Conservation (phyloP, 169 alveolate genomes). For the Cardiosporidium cionae region DNA sequence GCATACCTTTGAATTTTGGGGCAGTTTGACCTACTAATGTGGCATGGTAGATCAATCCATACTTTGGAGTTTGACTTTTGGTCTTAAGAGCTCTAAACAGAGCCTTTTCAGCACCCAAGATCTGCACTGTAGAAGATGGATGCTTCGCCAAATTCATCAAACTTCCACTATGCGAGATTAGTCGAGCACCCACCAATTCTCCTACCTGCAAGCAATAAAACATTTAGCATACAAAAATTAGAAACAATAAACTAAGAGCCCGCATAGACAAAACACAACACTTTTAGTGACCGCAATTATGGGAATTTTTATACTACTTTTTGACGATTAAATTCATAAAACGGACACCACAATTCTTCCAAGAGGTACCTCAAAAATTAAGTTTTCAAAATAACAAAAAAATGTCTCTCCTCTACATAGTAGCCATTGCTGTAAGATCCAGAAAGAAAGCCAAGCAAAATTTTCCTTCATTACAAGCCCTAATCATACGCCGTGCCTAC, state of each 20-base stretch:
- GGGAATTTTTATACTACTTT: too few relatives aligned
- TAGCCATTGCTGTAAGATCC: too few relatives aligned
- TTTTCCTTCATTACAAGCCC: too few relatives aligned
- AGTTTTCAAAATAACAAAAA: too few relatives aligned
- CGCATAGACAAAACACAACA: background rate
- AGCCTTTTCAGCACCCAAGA: conserved; percentile 91
- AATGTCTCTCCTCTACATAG: too few relatives aligned
- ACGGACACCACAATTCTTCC: too few relatives aligned
- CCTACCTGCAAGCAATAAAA: conserved; percentile 80
- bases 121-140: conserved; percentile 99
- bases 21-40: conserved; percentile 96
- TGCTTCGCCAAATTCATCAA: conserved; percentile 94
- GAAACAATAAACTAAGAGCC: background rate
- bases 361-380: too few relatives aligned
- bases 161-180: conserved; percentile 98
- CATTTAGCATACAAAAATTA: background rate
- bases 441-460: too few relatives aligned
- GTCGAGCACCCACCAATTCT: conserved; percentile 99
- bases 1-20: conserved; percentile 90
- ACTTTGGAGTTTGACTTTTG: conserved; percentile 98
- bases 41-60: conserved; percentile 98
- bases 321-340: too few relatives aligned
- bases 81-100: conserved; percentile 97
- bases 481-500: too few relatives aligned
- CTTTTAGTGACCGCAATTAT: background rate